Evolutionary conservation across 1,284 basidiomycete species (phyloP).

Genomic region (Cryptococcus floricola): DNA sequence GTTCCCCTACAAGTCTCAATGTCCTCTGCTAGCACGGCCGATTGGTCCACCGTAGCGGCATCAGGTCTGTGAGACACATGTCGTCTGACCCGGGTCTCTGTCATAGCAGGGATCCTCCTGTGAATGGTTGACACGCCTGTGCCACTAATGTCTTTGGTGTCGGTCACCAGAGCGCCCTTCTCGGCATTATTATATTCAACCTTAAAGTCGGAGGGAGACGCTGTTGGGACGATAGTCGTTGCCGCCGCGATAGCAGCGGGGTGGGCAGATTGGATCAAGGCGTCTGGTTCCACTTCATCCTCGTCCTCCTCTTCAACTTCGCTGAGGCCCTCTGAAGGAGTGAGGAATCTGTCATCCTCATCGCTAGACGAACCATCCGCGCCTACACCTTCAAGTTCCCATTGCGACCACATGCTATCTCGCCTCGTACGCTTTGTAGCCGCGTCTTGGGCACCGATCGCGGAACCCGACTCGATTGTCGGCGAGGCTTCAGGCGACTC

Average conservation of each 20-base stretch:
- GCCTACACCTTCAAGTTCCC: slow-evolving; percentile 34
- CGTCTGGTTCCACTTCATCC: slow-evolving; percentile 10
- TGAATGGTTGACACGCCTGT: slow-evolving; percentile 29
- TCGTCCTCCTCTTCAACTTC: slow-evolving; percentile 49
- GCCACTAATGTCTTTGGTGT: slow-evolving; percentile 16
- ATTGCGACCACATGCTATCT: slow-evolving; percentile 42
- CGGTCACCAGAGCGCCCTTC: slow-evolving; percentile 20
- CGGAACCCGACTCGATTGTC: background rate
- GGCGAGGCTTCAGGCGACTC: slow-evolving; percentile 21
- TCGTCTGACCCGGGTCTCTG: slow-evolving; percentile 23
- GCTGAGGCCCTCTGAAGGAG: slow-evolving; percentile 46
- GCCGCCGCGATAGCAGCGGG: background rate
- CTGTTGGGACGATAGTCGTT: background rate
- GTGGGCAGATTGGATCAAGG: background rate
- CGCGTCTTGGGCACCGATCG: background rate
- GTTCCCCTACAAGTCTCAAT: slow-evolving; percentile 40
- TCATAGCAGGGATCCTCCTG: slow-evolving; percentile 11
- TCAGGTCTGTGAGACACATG: slow-evolving; percentile 10
- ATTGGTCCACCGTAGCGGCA: slow-evolving; percentile 36
- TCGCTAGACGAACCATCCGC: slow-evolving; percentile 14
- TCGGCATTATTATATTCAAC: slow-evolving; percentile 12
- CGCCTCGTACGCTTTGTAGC: slow-evolving; percentile 13
- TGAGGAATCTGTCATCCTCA: slow-evolving; percentile 37
- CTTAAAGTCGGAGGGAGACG: background rate
- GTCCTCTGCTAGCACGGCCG: slow-evolving; percentile 34